These are phyloP conservation scores for Thuja plicata DNA, from an alignment of 83 land plant species.

Conservation along the genomic window DNA sequence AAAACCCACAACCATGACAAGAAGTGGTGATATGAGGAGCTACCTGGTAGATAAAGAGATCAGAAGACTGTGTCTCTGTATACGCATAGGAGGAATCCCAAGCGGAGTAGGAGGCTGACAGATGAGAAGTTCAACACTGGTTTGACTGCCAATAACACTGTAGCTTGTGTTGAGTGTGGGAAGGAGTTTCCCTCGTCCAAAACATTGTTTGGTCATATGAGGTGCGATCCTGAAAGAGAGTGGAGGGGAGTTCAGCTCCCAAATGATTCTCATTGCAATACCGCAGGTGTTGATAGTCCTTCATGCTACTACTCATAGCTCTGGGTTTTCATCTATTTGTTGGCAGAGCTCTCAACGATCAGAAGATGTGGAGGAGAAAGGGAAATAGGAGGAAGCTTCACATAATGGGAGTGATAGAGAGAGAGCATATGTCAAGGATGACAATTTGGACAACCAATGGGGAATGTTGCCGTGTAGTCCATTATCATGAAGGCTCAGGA, in stretches of 20 bases:
- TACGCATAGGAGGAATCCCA: constrained; percentile 19
- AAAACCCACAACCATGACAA: no score
- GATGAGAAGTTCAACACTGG: constrained; percentile 8
- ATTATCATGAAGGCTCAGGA: no score
- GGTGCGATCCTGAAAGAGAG: constrained; percentile 49
- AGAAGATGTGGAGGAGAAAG: not conserved
- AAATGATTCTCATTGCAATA: not conserved
- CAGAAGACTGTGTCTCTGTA: not conserved
- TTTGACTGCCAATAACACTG: not conserved
- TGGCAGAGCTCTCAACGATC: constrained; percentile 6
- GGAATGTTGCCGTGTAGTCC: no score
- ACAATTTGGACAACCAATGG: no score
- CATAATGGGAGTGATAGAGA: not conserved
- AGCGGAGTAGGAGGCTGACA: constrained; percentile 13
- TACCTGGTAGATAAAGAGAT: no score
- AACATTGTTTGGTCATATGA: constrained; percentile 53
- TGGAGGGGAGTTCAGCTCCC: constrained; percentile 54
- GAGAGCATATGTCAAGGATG: not conserved
- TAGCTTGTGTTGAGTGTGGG: constrained; percentile 26
- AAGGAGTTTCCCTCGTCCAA: constrained; percentile 36
- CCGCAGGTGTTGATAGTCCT: not conserved
- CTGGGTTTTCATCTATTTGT: not conserved
- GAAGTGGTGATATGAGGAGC: no score
- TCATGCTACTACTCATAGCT: not conserved
- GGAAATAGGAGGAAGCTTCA: not conserved